Percentiles rank a stretch among this genome's conserved stretches.
phyloP scores from a whole-genome alignment of 352 stramenopile species.

The Blastocystis sp. region DNA sequence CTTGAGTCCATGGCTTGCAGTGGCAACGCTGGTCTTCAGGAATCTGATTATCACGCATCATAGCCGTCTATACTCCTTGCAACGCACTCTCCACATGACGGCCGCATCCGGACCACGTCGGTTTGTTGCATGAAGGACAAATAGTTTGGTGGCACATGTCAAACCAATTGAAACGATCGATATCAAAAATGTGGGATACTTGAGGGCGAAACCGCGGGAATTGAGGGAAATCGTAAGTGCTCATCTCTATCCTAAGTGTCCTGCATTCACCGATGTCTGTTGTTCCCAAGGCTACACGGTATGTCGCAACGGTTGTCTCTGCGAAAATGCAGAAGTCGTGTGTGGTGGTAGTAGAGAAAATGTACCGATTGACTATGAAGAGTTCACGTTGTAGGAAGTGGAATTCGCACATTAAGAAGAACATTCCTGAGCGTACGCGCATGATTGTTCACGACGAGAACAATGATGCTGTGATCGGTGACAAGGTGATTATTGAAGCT shows the following conservation, averaged over 20 bases:
- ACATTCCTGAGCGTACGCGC: slow-evolving; percentile 23
- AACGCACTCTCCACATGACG: slow-evolving; percentile 38
- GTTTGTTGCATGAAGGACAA: slow-evolving; percentile 41
- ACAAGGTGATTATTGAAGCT: slow-evolving; percentile 55
- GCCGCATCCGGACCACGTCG: slow-evolving; percentile 47
- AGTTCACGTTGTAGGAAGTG: slow-evolving; percentile 41
- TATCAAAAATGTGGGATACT: neutral
- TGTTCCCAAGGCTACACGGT: slow-evolving; percentile 27
- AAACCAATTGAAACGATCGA: neutral
- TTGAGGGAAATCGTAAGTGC: neutral
- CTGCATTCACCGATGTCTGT: neutral
- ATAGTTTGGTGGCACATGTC: slow-evolving; percentile 37
- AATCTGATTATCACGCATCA: neutral
- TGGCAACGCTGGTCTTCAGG: slow-evolving; percentile 50
- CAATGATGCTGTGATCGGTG: slow-evolving; percentile 31
- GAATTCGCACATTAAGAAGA: slow-evolving; percentile 54
- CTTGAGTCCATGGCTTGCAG: slow-evolving; percentile 55
- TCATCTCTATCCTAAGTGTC: no score
- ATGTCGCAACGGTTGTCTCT: slow-evolving; percentile 54
- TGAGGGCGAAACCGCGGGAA: neutral
- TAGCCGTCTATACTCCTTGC: neutral
- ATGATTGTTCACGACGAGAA: slow-evolving; percentile 57
- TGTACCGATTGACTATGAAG: neutral
- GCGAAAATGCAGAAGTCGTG: slow-evolving; percentile 54
- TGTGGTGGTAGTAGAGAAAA: slow-evolving; percentile 54